Evolutionary conservation across 2,329 filamentous ascomycete species (phyloP), one percentile per base, ranked within the genome.

Genomic region (Colletotrichum gloeosporioides): DNA sequence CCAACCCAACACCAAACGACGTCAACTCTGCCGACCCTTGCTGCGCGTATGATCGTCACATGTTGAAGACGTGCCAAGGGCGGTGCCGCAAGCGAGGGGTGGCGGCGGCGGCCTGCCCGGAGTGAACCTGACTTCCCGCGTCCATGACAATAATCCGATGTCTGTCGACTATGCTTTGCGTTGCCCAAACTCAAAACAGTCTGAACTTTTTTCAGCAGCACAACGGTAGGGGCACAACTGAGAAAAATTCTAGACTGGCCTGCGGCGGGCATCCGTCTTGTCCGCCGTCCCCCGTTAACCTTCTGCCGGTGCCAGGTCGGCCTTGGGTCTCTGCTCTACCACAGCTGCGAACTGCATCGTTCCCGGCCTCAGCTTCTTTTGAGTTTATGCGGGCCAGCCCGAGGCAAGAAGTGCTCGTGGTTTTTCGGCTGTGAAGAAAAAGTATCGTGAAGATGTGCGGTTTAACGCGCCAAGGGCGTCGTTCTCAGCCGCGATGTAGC

Each of bases 101-200:
- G 57, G 69, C 69, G 22, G 16, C 15, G 57, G 69, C 69, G 22
- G 16, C 15, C 12, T 55, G 31, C 32, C 29, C 32, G 32, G 55
- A 72, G 18, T 6, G 5, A 53, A 61, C 27, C 59, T 74, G 64
- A 65, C 74, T 76, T 68, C 63, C 69, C 64, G 44, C 44, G 57
- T 73, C 69, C 55, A 63, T 67, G 73, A 73, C 27, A 53, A 64
- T 66, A 22, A 73, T 76, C 74, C 74, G 57, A 74, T 74, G 49
- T 76, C 59, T 44, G n/a, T 53, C 27, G 27, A 55, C 36, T 5
- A 36, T 68, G 44, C 27, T 25, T 32, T 36, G 31, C 32, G 12
- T 39, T 71, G 69, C 15, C 53, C 39, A 71, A 71, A 76, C 70
- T 68, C 70, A 76, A 66, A 64, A 53, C 16, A 76, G 73, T 76